Percentiles rank a stretch among this genome's conserved stretches.
Conservation (phyloP, 345 rosid species). For the Jatropha curcas region DNA sequence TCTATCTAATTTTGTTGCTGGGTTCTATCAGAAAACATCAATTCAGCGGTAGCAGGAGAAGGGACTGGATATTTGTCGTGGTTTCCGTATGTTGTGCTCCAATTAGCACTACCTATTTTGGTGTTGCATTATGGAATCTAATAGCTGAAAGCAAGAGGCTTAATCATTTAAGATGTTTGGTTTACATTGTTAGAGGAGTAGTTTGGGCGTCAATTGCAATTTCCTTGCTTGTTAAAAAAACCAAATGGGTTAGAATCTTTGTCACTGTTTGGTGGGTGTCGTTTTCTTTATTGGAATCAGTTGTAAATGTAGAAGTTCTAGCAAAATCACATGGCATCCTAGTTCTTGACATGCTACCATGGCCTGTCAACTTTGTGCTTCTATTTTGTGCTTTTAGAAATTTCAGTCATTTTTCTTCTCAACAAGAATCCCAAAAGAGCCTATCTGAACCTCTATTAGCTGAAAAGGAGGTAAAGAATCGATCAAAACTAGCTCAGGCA, state of each 20-base stretch:
- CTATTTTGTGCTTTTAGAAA: slow-evolving; percentile 54
- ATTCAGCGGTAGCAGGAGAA: slow-evolving; percentile 20
- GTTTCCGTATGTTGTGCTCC: slow-evolving; percentile 47
- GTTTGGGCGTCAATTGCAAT: slow-evolving; percentile 60
- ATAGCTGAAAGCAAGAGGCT: slow-evolving; percentile 11
- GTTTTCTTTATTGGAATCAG: slow-evolving; percentile 48
- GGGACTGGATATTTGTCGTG: slow-evolving; percentile 41
- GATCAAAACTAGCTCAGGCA: slow-evolving; percentile 15
- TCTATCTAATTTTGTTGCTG: slow-evolving; percentile 49
- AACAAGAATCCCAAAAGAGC: slow-evolving; percentile 19
- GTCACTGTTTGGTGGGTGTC: slow-evolving; percentile 67
- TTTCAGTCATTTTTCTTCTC: slow-evolving; percentile 23
- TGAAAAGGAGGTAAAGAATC: slow-evolving; percentile 14
- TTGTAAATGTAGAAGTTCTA: slow-evolving; percentile 40
- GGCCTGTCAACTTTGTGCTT: slow-evolving; percentile 53
- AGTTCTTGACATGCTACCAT: slow-evolving; percentile 41
- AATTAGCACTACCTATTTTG: slow-evolving; percentile 39
- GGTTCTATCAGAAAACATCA: slow-evolving; percentile 28
- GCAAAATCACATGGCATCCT: slow-evolving; percentile 31
- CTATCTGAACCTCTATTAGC: slow-evolving; percentile 50
- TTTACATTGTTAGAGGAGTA: slow-evolving; percentile 48
- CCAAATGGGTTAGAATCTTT: slow-evolving; percentile 45
- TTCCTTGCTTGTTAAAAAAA: slow-evolving; percentile 55
- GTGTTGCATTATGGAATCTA: slow-evolving; percentile 44
- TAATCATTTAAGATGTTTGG: slow-evolving; percentile 28